phyloP scores from a whole-genome alignment of 2,329 filamentous ascomycete species.

The Lachnellula arida region DNA sequence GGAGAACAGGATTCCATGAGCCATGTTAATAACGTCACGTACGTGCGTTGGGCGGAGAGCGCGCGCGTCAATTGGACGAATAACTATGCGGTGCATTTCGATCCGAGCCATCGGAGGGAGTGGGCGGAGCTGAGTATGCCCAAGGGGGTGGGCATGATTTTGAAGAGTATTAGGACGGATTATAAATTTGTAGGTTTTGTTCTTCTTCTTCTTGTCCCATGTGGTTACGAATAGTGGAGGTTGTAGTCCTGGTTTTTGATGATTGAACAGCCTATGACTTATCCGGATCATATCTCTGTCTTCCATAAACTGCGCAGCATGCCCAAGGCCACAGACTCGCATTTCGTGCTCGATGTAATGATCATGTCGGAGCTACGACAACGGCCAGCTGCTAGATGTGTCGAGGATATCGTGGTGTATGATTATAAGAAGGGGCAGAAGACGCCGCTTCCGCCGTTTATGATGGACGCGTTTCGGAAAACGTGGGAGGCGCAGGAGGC shows the following conservation, averaged over 20 bases:
- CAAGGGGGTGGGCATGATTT: constrained; percentile 64
- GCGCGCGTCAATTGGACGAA: constrained; percentile 73
- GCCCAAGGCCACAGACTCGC: constrained; percentile 32
- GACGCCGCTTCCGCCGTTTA: constrained; percentile 52
- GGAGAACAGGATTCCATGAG: constrained; percentile 75
- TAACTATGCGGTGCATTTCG: constrained; percentile 60
- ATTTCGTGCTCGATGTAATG: constrained; percentile 56
- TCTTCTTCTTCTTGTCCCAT: not conserved
- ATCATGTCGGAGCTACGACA: constrained; percentile 72
- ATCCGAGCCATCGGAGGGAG: constrained; percentile 53
- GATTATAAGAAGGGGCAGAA: constrained; percentile 61
- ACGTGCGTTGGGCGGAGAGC: constrained; percentile 79
- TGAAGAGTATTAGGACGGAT: constrained; percentile 74
- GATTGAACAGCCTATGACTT: constrained; percentile 65
- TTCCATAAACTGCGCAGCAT: constrained; percentile 65
- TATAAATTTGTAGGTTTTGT: constrained; percentile 73
- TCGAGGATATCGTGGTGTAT: constrained; percentile 77
- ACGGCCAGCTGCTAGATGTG: constrained; percentile 66
- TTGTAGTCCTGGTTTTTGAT: not conserved
- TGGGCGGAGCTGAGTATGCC: constrained; percentile 70
- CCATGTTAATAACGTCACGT: constrained; percentile 84
- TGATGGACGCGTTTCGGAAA: constrained; percentile 54
- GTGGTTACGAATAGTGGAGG: not conserved
- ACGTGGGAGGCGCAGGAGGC: constrained; percentile 59
- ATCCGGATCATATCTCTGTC: constrained; percentile 76